Evolutionary conservation across 1,139 yeast genomes (phyloP), one percentile per base, ranked within the genome.

Genomic region (Suhomyces guaymorum): DNA sequence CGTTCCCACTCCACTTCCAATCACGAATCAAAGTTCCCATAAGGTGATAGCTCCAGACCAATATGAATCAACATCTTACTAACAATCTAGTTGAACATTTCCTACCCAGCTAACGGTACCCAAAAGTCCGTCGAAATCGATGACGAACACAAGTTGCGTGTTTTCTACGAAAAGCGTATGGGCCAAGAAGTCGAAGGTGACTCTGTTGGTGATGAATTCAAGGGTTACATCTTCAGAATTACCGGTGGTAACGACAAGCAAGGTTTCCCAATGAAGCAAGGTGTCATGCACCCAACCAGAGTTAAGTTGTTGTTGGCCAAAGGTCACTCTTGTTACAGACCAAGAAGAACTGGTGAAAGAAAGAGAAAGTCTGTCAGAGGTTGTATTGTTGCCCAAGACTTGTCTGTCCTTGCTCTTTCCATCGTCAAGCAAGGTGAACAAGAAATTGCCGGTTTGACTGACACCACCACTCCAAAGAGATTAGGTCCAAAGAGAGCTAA

Each of bases 251-350:
- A 94, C 86, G 98, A 92, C 80, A 92, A 92, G 80, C 98, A 92
- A 81, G 98, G 98, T 80, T 94, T 92, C 96, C 97, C 98, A 78
- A 92, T 94, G 98, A 92, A 90, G 77, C 98, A 92, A 79, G 97
- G 97, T 83, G 98, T 92, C 55, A 80, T 92, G 82, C 95, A 88
- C 80, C 97, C 98, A 75, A 88, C 95, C 82, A 95, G 98, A 85
- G 97, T 94, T 63, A 89, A 87, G 73, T 83, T 92, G 64, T 82
- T 94, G 70, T 80, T 92, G 70, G 71, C 96, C 60, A 82, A 87
- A 77, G 96, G 95, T 65, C 86, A 79, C 81, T 87, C 97, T 64
- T 90, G 97, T 83, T 92, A 92, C 95, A 92, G 98, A 82, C 95
- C 96, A 75, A 94, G 98, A 82, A 88, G 98, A 79, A 67, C 75